Evolutionary conservation across 192 early-diverging fungal species (phyloP), one percentile per base, ranked within the genome.

Genomic region (Kickxella alabastrina): DNA sequence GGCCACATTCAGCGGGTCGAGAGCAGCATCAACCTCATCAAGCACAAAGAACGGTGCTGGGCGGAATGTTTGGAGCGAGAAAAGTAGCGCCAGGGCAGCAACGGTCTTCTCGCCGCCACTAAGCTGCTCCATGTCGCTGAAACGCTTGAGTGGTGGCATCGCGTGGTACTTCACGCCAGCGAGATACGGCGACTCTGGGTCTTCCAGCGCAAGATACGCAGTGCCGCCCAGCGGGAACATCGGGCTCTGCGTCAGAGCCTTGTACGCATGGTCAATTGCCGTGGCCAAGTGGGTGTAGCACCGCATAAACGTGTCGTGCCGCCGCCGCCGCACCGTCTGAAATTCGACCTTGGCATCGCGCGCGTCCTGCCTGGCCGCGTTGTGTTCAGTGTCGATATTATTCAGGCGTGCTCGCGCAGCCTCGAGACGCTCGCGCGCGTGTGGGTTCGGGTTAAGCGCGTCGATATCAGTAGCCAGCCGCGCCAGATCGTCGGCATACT

Each of bases 41-140:
- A 99, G 79, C 10, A 99, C 92, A 87, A 99, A 99, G 78, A 99
- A 99, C 3, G 97, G 97, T 6, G 97, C 88, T 9, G 95, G 97
- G 24, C 87, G 87, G 83, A 84, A 94, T 15, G 87, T 85, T 65
- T 95, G 95, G 59, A 99, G 91, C 21, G 97, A 94, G 79, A 99
- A 96, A 52, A 99, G 79, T 31, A 99, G 68, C 2, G 95, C 97
- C 35, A 99, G 76, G 4, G 97, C 95, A 0, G 93, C 97, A 27
- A 99, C 89, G 0, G 95, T 95, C 78, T 98, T 99, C 79, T 99
- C 97, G 57, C 97, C 97, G 31, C 97, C 97, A 19, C 93, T 96
- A 12, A 99, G 78, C 60, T 92, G 91, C 51, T 97, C 95, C 97
- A 99, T 99, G 64, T 99, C 97, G 51, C 94, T 78, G 83, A 99